These are phyloP conservation scores for Hippophae gyantsensis DNA, from an alignment of 306 rosid genomes.

Conservation along the genomic window DNA sequence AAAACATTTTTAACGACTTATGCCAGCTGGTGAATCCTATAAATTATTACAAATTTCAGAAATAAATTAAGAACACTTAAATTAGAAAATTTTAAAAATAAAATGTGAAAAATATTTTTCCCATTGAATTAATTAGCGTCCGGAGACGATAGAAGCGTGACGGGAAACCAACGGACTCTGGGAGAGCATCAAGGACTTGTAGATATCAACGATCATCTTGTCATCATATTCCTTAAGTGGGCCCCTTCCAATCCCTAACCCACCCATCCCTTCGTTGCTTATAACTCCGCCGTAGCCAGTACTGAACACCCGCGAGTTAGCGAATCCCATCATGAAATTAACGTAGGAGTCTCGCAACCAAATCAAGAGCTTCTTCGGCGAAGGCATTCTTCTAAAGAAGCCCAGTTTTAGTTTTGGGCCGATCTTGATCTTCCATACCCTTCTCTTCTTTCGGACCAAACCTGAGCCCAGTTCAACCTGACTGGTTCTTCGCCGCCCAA, in stretches of 20 bases:
- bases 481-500: slow-evolving; percentile 14
- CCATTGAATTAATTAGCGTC: slow-evolving; percentile 13
- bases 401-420: slow-evolving; percentile 30
- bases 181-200: slow-evolving; percentile 39
- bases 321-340: slow-evolving; percentile 57
- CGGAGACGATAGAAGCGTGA: slow-evolving; percentile 15
- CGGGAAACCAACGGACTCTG: slow-evolving; percentile 34
- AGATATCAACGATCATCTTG: slow-evolving; percentile 55
- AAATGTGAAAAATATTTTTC: no score
- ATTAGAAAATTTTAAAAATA: no score
- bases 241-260: slow-evolving; percentile 14
- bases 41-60: no score
- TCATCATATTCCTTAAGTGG: slow-evolving; percentile 69
- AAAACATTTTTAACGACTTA: no score
- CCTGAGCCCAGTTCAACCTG: slow-evolving; percentile 19
- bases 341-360: slow-evolving; percentile 81
- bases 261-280: slow-evolving; percentile 3
- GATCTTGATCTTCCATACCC: slow-evolving; percentile 51
- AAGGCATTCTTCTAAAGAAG: slow-evolving; percentile 25
- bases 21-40: no score
- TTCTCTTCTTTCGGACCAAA: slow-evolving; percentile 10
- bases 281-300: slow-evolving; percentile 27
- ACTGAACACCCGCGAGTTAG: slow-evolving; percentile 41
- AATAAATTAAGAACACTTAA: no score
- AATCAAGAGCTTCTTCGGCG: slow-evolving; percentile 44